phyloP scores from a whole-genome alignment of 2,329 filamentous ascomycete species.

The Exophiala mesophila region DNA sequence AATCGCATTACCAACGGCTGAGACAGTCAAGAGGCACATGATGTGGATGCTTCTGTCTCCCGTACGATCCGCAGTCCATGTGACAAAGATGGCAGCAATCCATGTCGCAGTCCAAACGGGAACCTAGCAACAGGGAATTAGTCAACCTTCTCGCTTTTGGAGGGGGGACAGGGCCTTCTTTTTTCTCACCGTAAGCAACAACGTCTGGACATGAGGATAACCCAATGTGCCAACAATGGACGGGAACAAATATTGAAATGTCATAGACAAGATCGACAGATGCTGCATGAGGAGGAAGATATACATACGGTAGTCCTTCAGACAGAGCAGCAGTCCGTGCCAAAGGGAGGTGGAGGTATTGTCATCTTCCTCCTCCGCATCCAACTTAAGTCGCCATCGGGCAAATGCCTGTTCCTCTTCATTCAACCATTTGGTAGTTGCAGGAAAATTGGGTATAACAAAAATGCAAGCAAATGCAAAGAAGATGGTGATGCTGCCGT shows the following conservation, averaged over 20 bases:
- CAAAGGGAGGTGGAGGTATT: background rate
- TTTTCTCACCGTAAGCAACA: conserved; percentile 18
- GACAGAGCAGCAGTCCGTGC: conserved; percentile 14
- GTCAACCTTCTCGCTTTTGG: too few species aligned
- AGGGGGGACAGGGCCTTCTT: too few species aligned
- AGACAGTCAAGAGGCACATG: conserved; percentile 48
- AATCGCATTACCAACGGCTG: conserved; percentile 52
- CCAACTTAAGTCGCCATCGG: conserved; percentile 28
- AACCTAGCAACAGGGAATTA: background rate
- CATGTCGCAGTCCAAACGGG: background rate
- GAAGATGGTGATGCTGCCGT: conserved; percentile 46
- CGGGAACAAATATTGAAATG: conserved; percentile 43
- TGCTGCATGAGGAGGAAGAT: conserved; percentile 28
- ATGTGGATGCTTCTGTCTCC: conserved; percentile 56
- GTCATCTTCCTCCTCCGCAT: conserved; percentile 7
- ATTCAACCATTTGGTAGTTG: conserved; percentile 30
- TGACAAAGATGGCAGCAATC: background rate
- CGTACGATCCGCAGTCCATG: conserved; percentile 49
- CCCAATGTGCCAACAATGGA: conserved; percentile 20
- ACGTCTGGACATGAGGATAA: conserved; percentile 9
- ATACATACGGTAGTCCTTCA: conserved; percentile 34
- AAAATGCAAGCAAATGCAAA: conserved; percentile 39
- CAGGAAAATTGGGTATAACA: conserved; percentile 39
- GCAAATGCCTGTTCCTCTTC: conserved; percentile 37
- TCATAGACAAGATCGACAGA: conserved; percentile 42